Evolutionary conservation across 2,329 filamentous ascomycete genomes (phyloP), one percentile per base, ranked within the genome.

Genomic region (Neophaeococcomyces aloes): DNA sequence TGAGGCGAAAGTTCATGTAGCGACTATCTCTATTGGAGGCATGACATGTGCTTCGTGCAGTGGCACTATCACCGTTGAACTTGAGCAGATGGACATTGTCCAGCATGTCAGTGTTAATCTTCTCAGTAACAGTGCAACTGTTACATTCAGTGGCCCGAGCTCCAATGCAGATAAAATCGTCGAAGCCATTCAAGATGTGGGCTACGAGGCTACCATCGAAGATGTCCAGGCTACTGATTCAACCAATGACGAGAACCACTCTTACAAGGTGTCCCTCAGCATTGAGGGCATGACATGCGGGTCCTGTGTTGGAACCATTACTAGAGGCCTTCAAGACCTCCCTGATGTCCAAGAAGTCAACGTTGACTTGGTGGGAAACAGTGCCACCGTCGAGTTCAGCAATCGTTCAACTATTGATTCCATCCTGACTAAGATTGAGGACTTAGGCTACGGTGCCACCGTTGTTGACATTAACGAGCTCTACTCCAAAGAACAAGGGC

Each of bases 11-110:
- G 18, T 7, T 7, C 50, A 51, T 39, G 38, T 48, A n/a, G 51
- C 51, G 5, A 42, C 47, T 10, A 36, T 71, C 11, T 65, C 78
- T 15, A 71, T 87, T 31, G 76, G 72, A 21, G 82, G 82, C 41
- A 86, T 87, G 81, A 84, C 78, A 3, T 86, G 83, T 57, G 76
- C 78, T 11, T 72, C 79, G 8, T 87, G 83, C 55, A 71, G 71
- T 41, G 79, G 79, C 56, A 68, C 70, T 30, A 75, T 86, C 52
- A 78, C 73, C 8, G 64, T 71, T 5, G 74, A 75, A 49, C 60
- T 86, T 29, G 63, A 73, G 36, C 73, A 76, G 48, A 61, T 70
- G 15, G 67, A 74, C 4, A 81, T 74, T 66, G 66, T 86, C 19
- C 66, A 69, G 38, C 71, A 73, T 4, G 69, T 75, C 31, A 65